Evolutionary conservation across 148 eudicot species (phyloP).

Genomic region (Chenopodium berlandieri): DNA sequence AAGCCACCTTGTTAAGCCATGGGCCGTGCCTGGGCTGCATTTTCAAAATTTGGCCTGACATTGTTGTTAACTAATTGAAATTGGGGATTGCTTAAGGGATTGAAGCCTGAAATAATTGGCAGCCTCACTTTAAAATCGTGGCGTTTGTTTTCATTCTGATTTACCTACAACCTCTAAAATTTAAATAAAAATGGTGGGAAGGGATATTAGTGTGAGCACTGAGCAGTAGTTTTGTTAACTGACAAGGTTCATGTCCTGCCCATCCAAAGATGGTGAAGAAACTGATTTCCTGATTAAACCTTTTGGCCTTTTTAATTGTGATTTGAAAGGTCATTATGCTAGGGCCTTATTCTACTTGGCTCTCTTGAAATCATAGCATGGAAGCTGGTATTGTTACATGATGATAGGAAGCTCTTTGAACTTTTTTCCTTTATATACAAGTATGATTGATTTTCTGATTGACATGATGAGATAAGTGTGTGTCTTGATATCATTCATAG

Average conservation of each 20-base stretch:
- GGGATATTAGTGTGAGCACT: not conserved
- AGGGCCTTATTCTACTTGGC: not conserved
- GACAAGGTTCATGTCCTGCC: not conserved
- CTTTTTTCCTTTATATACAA: not conserved
- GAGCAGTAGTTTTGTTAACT: not conserved
- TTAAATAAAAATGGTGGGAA: not conserved
- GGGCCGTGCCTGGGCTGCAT: not conserved
- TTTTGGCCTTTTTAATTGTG: not conserved
- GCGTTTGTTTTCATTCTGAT: not conserved
- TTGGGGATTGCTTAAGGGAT: not conserved
- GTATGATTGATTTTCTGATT: not conserved
- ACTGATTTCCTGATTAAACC: not conserved
- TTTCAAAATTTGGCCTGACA: not conserved
- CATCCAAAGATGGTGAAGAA: not conserved
- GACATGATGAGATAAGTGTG: not conserved
- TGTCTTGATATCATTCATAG: not conserved
- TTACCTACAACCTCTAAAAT: not conserved
- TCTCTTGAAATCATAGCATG: not conserved
- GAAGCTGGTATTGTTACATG: not conserved
- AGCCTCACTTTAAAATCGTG: not conserved
- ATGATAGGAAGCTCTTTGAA: not conserved
- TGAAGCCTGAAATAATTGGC: not conserved
- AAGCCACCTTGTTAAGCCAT: not conserved
- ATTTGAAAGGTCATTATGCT: not conserved
- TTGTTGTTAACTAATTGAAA: not conserved